phyloP scores from a whole-genome alignment of 2,329 filamentous ascomycete species.

The Monosporascus sp. region DNA sequence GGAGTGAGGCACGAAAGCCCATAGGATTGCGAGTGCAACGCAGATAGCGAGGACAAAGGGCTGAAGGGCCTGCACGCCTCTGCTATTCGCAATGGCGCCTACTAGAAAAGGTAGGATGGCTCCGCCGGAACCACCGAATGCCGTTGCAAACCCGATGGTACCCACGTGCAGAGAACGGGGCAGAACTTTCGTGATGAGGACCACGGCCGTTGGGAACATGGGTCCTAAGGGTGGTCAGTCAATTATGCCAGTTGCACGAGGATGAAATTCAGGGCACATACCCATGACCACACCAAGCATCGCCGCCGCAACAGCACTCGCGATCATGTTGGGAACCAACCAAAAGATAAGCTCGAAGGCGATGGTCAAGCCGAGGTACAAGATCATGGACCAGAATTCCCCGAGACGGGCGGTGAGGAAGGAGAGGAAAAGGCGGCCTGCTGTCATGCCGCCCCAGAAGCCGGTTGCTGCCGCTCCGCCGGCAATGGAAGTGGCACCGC shows the following conservation, averaged over 20 bases:
- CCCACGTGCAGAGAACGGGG: constrained; percentile 70
- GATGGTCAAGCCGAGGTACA: constrained; percentile 78
- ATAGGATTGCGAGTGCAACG: constrained; percentile 1
- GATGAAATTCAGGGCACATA: constrained; percentile 50
- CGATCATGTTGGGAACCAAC: constrained; percentile 66
- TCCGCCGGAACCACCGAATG: constrained; percentile 70
- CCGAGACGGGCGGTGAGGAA: background rate
- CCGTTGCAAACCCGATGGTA: constrained; percentile 73
- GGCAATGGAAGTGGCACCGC: constrained; percentile 63
- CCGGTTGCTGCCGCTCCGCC: constrained; percentile 42
- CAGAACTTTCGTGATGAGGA: constrained; percentile 69
- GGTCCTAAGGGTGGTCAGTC: constrained; percentile 50
- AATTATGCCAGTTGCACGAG: too few species aligned
- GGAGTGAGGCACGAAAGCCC: too few species aligned
- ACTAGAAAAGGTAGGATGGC: constrained; percentile 63
- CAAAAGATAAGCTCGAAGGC: constrained; percentile 60
- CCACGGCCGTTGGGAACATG: constrained; percentile 70
- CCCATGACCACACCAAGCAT: constrained; percentile 68
- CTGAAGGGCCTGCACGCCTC: constrained; percentile 53
- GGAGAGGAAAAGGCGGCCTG: background rate
- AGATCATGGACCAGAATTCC: constrained; percentile 66
- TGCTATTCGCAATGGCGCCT: constrained; percentile 59
- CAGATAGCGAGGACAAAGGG: constrained; percentile 50
- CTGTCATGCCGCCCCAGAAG: too few species aligned
- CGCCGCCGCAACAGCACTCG: constrained; percentile 68